phyloP scores from a whole-genome alignment of 2,329 filamentous ascomycete species.

The Alternaria conjuncta region DNA sequence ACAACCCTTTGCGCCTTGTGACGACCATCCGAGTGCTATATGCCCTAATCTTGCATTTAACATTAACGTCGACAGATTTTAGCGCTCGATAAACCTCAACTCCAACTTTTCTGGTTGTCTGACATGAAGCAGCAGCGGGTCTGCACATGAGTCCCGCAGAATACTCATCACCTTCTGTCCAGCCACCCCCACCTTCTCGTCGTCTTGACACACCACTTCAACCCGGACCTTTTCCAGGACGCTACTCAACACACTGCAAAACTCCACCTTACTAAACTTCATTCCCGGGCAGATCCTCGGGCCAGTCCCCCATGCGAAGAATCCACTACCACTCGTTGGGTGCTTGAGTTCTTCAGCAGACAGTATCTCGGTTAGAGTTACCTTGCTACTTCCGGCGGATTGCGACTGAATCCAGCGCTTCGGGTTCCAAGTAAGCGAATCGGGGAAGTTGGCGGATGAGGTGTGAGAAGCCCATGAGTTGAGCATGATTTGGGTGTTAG shows the following conservation, averaged over 20 bases:
- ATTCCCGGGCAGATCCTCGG: slow-evolving; percentile 60
- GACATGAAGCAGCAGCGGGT: slow-evolving; percentile 20
- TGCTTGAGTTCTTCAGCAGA: slow-evolving; percentile 11
- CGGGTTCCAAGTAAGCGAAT: slow-evolving; percentile 38
- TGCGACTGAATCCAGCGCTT: slow-evolving; percentile 40
- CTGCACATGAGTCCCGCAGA: slow-evolving; percentile 15
- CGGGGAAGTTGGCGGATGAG: slow-evolving; percentile 31
- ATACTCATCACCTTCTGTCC: slow-evolving; percentile 9
- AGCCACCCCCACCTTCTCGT: background rate
- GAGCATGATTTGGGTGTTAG: slow-evolving; percentile 20
- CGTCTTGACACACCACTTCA: background rate
- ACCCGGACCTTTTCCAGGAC: slow-evolving; percentile 19
- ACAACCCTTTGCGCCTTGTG: too few species aligned
- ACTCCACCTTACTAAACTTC: slow-evolving; percentile 64
- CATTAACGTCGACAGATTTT: too few species aligned
- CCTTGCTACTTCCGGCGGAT: background rate
- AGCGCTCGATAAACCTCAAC: background rate
- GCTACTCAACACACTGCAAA: slow-evolving; percentile 53
- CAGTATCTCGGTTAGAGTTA: background rate
- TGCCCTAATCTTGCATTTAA: too few species aligned
- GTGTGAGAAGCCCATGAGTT: slow-evolving; percentile 36
- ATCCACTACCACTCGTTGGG: slow-evolving; percentile 27
- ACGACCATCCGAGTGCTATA: too few species aligned
- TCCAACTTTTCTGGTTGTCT: slow-evolving; percentile 9
- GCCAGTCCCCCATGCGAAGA: slow-evolving; percentile 57